Conservation (phyloP, 768 basidiomycete genomes). For the Cyathus striatus region DNA sequence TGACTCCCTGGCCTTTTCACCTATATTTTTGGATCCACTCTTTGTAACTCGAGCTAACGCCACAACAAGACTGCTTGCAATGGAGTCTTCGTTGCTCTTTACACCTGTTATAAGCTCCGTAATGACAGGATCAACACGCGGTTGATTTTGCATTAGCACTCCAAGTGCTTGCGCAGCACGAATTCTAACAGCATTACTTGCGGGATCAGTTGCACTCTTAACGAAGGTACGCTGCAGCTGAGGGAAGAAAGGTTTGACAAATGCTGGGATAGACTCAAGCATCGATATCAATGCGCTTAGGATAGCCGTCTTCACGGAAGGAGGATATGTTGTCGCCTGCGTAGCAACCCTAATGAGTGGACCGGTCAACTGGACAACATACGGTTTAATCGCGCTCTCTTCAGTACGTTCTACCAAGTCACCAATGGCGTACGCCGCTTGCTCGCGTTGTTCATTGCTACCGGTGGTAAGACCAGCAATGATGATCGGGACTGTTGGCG, state of each 20-base stretch:
- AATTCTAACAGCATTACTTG: conserved; percentile 73
- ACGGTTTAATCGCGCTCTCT: conserved; percentile 83
- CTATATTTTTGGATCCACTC: conserved; percentile 69
- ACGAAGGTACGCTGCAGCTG: conserved; percentile 95
- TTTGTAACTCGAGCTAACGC: conserved; percentile 74
- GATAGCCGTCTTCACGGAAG: conserved; percentile 90
- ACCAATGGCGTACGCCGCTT: conserved; percentile 94
- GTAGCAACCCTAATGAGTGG: conserved; percentile 94
- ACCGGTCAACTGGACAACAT: conserved; percentile 92
- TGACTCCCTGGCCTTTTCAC: conserved; percentile 66
- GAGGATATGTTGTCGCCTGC: conserved; percentile 83
- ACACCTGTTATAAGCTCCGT: conserved; percentile 75
- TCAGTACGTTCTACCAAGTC: conserved; percentile 88
- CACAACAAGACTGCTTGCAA: conserved; percentile 70
- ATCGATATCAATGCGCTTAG: conserved; percentile 81
- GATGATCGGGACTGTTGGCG: conserved; percentile 81
- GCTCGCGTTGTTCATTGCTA: conserved; percentile 91
- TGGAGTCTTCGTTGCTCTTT: conserved; percentile 55
- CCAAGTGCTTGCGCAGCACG: conserved; percentile 85
- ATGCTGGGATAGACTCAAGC: conserved; percentile 78
- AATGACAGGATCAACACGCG: conserved; percentile 90
- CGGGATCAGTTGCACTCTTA: conserved; percentile 81
- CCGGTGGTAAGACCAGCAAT: conserved; percentile 92
- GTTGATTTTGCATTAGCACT: conserved; percentile 84
- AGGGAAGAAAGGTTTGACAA: conserved; percentile 98